A percentile compares a stretch with the other conserved stretches of the same genome.
Evolutionary conservation across 2,329 filamentous ascomycete genomes (phyloP).

Genomic region (Aspergillus hiratsukae): DNA sequence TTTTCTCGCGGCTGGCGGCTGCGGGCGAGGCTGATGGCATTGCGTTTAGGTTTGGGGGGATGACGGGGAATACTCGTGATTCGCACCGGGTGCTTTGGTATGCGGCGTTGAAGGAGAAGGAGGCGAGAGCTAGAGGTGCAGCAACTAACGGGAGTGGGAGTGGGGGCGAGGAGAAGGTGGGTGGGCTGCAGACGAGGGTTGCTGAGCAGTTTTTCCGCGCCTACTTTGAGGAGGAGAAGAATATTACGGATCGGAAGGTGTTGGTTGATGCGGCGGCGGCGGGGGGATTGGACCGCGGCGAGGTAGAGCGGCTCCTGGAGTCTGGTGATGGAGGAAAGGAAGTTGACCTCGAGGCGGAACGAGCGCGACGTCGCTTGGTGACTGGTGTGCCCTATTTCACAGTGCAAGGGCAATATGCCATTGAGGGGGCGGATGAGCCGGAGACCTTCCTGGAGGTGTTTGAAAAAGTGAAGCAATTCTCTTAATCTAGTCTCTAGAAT

Average conservation of each 20-base stretch:
- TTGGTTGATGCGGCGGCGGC: constrained; percentile 51
- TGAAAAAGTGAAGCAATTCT: constrained; percentile 50
- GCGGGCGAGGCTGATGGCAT: constrained; percentile 66
- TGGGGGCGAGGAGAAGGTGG: constrained; percentile 30
- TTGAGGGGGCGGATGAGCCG: constrained; percentile 69
- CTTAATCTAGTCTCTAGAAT: not conserved
- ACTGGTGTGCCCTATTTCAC: constrained; percentile 71
- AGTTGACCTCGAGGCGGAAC: constrained; percentile 54
- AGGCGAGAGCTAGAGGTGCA: not conserved
- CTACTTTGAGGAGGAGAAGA: constrained; percentile 62
- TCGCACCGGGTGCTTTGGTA: constrained; percentile 73
- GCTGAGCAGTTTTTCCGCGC: constrained; percentile 60
- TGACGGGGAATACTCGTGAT: constrained; percentile 71
- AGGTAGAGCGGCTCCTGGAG: constrained; percentile 53
- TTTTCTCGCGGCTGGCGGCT: constrained; percentile 54
- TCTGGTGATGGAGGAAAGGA: constrained; percentile 51
- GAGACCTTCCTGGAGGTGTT: constrained; percentile 64
- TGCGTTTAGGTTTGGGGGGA: constrained; percentile 66
- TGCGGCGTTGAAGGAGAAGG: constrained; percentile 49
- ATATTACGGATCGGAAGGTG: constrained; percentile 56
- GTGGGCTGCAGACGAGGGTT: constrained; percentile 54
- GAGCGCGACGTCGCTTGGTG: constrained; percentile 52
- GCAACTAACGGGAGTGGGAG: not conserved
- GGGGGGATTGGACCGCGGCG: constrained; percentile 51
- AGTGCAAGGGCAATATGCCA: constrained; percentile 62